Conservation (phyloP, 139 green algal species). For the Microglena sp. region DNA sequence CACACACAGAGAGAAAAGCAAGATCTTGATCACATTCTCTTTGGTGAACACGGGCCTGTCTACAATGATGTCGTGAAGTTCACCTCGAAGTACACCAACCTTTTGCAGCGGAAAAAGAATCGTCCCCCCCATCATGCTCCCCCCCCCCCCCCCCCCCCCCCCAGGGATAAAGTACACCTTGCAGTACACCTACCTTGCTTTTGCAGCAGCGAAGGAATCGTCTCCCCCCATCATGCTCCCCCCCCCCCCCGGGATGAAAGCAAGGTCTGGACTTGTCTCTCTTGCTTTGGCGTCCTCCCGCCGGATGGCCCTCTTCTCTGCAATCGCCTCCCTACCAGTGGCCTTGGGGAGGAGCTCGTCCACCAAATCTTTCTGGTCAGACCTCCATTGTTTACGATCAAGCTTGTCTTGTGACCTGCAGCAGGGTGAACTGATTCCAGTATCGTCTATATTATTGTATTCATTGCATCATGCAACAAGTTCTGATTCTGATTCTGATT, state of each 20-base stretch:
- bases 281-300: conserved; percentile 34
- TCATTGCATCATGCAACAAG: too few species aligned
- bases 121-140: not conserved
- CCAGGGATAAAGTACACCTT: not conserved
- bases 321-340: conserved; percentile 36
- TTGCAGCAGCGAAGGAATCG: conserved; percentile 47
- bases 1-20: too few species aligned
- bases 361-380: conserved; percentile 39
- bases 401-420: too few species aligned
- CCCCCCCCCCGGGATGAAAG: conserved; percentile 32
- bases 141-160: too few species aligned
- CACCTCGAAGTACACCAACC: too few species aligned
- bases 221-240: conserved; percentile 45
- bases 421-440: too few species aligned
- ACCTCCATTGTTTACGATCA: conserved; percentile 12
- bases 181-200: conserved; percentile 30
- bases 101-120: not conserved
- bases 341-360: conserved; percentile 49
- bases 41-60: too few species aligned
- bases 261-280: conserved; percentile 35
- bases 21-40: too few species aligned
- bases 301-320: conserved; percentile 24
- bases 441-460: too few species aligned
- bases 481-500: too few species aligned
- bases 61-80: too few species aligned